Percentiles rank a stretch among this genome's conserved stretches.
Conservation (phyloP, 2,329 filamentous ascomycete genomes). For the Didymella sp. region DNA sequence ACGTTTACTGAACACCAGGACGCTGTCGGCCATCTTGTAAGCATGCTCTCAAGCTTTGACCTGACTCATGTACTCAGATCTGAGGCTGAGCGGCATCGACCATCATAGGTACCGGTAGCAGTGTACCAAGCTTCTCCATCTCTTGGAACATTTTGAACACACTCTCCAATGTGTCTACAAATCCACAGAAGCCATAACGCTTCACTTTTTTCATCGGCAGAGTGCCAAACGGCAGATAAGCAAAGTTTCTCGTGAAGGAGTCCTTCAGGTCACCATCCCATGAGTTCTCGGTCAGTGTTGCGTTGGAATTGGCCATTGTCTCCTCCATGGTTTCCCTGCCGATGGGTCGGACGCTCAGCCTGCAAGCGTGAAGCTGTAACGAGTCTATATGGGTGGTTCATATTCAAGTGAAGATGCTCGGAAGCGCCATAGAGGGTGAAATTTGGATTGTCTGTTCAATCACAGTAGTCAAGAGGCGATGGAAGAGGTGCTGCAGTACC, state of each 20-base stretch:
- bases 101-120: conserved; percentile 18
- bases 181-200: conserved; percentile 20
- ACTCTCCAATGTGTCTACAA: conserved; percentile 21
- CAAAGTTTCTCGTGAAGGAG: conserved; percentile 16
- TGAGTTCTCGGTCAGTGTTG: conserved; percentile 14
- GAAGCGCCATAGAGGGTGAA: background rate
- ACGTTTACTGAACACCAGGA: background rate
- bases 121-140: conserved; percentile 16
- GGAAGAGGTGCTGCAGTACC: background rate
- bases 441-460: background rate
- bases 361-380: conserved; percentile 1
- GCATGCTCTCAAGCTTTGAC: background rate
- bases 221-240: conserved; percentile 9
- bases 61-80: background rate
- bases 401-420: conserved; percentile 1
- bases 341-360: conserved; percentile 9
- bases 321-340: conserved; percentile 7
- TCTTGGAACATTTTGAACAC: conserved; percentile 25
- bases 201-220: conserved; percentile 17
- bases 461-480: background rate
- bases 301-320: conserved; percentile 16
- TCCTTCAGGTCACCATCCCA: conserved; percentile 8
- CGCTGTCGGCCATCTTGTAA: background rate
- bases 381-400: conserved; percentile 9
- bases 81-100: conserved; percentile 14